These are phyloP conservation scores for Bacterosira constricta DNA, from an alignment of 108 stramenopile genomes.

Conservation along the genomic window DNA sequence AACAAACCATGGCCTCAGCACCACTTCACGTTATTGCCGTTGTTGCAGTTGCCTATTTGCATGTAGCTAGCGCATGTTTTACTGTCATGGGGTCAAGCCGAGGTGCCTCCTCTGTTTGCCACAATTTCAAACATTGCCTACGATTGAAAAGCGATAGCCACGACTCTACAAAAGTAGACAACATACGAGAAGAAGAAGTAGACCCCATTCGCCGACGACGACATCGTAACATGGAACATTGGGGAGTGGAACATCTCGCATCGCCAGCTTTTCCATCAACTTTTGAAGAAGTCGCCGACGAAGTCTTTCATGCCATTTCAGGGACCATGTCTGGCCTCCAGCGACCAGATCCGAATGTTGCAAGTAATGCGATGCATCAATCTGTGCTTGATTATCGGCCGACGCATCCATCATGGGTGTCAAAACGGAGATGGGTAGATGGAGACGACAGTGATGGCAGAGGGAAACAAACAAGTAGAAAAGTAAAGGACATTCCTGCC, in stretches of 20 bases:
- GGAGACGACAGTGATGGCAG: not conserved
- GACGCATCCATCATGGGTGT: conserved; percentile 38
- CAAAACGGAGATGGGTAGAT: conserved; percentile 26
- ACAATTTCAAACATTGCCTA: too few species aligned
- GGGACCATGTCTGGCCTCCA: conserved; percentile 61
- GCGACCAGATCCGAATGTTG: conserved; percentile 62
- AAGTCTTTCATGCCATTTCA: conserved; percentile 59
- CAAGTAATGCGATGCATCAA: conserved; percentile 59
- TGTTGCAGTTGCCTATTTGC: not conserved
- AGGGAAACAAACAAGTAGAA: not conserved
- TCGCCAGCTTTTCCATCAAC: conserved; percentile 49
- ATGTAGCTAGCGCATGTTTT: not conserved
- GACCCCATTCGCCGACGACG: conserved; percentile 25
- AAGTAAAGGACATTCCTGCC: conserved; percentile 16
- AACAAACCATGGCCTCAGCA: too few species aligned
- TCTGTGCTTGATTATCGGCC: conserved; percentile 63
- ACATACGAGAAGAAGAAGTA: not conserved
- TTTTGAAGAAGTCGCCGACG: conserved; percentile 59
- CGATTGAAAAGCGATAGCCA: too few species aligned
- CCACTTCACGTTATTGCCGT: too few species aligned
- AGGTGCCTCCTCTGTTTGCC: too few species aligned
- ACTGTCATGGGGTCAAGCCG: too few species aligned
- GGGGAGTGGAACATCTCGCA: conserved; percentile 38
- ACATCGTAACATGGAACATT: conserved; percentile 37
- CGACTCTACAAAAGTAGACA: too few species aligned